These are phyloP conservation scores for Lipomyces anomalus DNA, from an alignment of 805 yeast species.

Conservation along the genomic window DNA sequence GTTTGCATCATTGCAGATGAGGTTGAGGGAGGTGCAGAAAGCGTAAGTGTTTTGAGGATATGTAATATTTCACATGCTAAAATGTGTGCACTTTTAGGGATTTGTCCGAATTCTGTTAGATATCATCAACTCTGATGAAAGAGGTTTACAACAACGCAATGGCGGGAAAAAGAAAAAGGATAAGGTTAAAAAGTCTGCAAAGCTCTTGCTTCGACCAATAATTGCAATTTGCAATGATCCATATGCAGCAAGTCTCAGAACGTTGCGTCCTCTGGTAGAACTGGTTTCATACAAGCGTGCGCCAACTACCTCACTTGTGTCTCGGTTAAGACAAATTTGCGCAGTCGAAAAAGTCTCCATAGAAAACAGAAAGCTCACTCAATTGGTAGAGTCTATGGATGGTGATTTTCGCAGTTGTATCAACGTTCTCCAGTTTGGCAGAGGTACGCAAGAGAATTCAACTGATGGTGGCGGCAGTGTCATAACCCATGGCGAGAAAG, in stretches of 20 bases:
- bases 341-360: constrained; percentile 47
- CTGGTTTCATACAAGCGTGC: constrained; percentile 62
- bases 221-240: constrained; percentile 89
- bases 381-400: constrained; percentile 63
- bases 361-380: constrained; percentile 50
- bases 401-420: constrained; percentile 83
- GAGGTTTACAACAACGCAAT: constrained; percentile 40
- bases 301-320: constrained; percentile 41
- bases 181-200: constrained; percentile 34
- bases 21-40: constrained; percentile 71
- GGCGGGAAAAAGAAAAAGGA: constrained; percentile 27
- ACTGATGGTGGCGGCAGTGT: neutral
- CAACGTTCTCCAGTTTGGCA: constrained; percentile 69
- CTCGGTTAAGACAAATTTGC: constrained; percentile 49
- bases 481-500: constrained; percentile 41
- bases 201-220: constrained; percentile 68
- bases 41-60: constrained; percentile 13
- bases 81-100: constrained; percentile 11
- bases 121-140: constrained; percentile 51
- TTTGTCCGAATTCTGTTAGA: constrained; percentile 56
- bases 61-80: neutral
- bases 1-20: constrained; percentile 84
- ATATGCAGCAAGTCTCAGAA: constrained; percentile 68
- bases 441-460: constrained; percentile 3
- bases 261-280: constrained; percentile 67